Base-by-base conservation (phyloP, 495 filamentous ascomycete species). In the Aspergillus hancockii region DNA sequence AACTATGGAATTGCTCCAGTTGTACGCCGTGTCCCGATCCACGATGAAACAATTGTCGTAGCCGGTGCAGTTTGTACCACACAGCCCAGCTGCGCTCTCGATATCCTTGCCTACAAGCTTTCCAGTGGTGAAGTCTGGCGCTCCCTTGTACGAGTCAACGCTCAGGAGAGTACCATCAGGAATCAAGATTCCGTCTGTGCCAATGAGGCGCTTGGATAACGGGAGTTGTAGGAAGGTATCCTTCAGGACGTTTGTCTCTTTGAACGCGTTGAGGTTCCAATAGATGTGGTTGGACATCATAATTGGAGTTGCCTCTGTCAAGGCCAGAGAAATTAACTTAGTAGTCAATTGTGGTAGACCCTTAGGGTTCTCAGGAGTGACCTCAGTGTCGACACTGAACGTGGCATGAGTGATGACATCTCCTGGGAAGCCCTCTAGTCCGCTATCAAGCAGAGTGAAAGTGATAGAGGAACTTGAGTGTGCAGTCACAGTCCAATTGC, bases 211-310 rank as follows among this genome's bases (percentile, higher is more conserved):
- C 31, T 82, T 81, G 41, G 84, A 84, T 59, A 89, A 85, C 3
- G 91, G 91, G 64, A 95, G 63, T 58, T 86, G 83, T 40, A 96
- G 74, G 51, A 81, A 83, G 45, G 86, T 85, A 71, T 94, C 84
- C 64, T 92, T 87, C n/a, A 95, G 77, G 23, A 85, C 79, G 8
- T 76, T 81, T 16, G 80, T 67, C 3, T 87, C 86, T 66, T 87
- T 76, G 70, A 92, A 96, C 10, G 85, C 91, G 68, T 93, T 90
- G 55, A 96, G 77, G 72, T 95, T 94, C 90, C 90, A 96, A 77
- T 95, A 96, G 50, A 89, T 84, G 76, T 91, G 89, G 64, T 91
- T 90, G 54, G 80, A 70, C 12, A 96, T 89, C 85, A 91, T 92
- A 77, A 92, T 90, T 41, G 89, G 89, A 57, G 86, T 93, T 71